Evolutionary conservation across 768 basidiomycete species (phyloP), one percentile per base, ranked within the genome.

Genomic region (Boletellus ananas): DNA sequence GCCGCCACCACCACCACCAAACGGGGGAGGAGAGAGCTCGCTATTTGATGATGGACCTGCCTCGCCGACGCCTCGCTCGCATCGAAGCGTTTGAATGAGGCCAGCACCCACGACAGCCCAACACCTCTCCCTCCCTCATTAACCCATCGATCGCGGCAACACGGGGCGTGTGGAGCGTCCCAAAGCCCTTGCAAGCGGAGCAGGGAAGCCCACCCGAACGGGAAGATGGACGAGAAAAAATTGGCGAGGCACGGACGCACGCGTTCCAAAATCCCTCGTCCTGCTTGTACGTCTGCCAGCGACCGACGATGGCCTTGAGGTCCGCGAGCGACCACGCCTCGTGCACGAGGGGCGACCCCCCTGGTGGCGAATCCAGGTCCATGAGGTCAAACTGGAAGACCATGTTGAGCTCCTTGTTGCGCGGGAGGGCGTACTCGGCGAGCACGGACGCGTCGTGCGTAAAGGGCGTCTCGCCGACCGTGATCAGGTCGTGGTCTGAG

Each of bases 231-330:
- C 23, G 7, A 23, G 6, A 23, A 25, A 25, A 25, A 25, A 25
- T 25, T 25, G 16, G 9, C 23, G 37, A 45, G 14, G n/a, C 36
- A 12, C 31, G 23, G 23, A 67, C 78, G 54, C 55, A 83, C 77
- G 83, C 67, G 57, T 85, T 85, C 85, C 86, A 87, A 49, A 77
- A 87, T 0, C 81, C 82, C 40, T 78, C 73, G 9, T 77, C 73
- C 6, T 79, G 72, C 63, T 79, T 77, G 56, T 73, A 79, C 17
- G 56, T 69, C 57, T 87, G 84, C 84, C 85, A 88, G 34, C 58
- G 66, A 0, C 52, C 58, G 13, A 79, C 59, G 20, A 25, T 6
- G 23, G 23, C 23, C 58, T 77, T 81, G 35, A 87, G 65, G 13
- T 81, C 76, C 5, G 70, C 45, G 16, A 88, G 58, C 34, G 69